Conservation (phyloP, 2,329 filamentous ascomycete genomes). For the Colletotrichum karsti region DNA sequence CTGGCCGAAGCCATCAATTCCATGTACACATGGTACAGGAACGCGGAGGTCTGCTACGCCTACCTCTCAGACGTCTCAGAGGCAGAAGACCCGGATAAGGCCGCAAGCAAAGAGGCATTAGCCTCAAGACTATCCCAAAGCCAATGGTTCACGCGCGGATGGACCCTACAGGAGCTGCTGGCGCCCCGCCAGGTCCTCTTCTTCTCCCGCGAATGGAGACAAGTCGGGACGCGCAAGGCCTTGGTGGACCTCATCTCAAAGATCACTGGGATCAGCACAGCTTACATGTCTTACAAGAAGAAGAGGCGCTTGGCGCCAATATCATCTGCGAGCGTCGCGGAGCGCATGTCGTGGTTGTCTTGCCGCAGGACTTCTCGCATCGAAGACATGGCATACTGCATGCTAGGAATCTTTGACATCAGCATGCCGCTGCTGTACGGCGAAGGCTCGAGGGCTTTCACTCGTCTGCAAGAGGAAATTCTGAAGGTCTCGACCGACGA, state of each 20-base stretch:
- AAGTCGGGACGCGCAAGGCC: slow-evolving; percentile 6
- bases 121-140: background rate
- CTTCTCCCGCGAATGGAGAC: slow-evolving; percentile 24
- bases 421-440: slow-evolving; percentile 39
- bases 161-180: slow-evolving; percentile 32
- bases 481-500: slow-evolving; percentile 19
- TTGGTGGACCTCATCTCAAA: background rate
- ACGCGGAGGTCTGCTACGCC: slow-evolving; percentile 24
- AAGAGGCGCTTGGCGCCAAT: background rate
- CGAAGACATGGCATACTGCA: slow-evolving; percentile 38
- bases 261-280: slow-evolving; percentile 5
- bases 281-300: slow-evolving; percentile 5
- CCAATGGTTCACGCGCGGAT: slow-evolving; percentile 30
- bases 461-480: slow-evolving; percentile 30
- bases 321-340: slow-evolving; percentile 32
- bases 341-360: slow-evolving; percentile 40
- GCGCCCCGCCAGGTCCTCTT: slow-evolving; percentile 26
- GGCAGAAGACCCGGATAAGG: background rate
- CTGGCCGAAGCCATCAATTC: slow-evolving; percentile 26
- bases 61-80: slow-evolving; percentile 18
- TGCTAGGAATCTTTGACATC: slow-evolving; percentile 39
- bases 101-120: background rate
- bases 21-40: slow-evolving; percentile 29
- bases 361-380: slow-evolving; percentile 31
- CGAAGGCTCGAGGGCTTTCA: slow-evolving; percentile 36